Percentiles rank a stretch among this genome's conserved stretches.
Conservation (phyloP, 140 eudicot genomes). For the Ambrosia hybrid region DNA sequence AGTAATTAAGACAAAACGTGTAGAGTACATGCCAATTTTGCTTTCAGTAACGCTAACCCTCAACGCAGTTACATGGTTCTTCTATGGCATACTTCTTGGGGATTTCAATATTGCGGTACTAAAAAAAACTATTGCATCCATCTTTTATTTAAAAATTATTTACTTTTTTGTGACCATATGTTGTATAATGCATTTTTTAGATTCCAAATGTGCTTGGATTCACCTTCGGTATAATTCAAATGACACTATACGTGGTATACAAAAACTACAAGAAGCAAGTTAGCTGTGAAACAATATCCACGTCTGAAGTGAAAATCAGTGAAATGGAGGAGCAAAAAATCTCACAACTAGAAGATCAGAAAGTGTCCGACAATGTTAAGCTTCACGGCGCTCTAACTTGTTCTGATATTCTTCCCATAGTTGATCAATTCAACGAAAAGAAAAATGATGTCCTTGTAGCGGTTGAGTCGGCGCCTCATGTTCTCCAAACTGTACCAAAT, state of each 20-base stretch:
- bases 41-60: constrained; percentile 39
- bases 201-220: constrained; percentile 47
- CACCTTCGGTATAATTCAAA: constrained; percentile 15
- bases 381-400: constrained; percentile 28
- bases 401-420: constrained; percentile 31
- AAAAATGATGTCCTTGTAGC: background rate
- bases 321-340: constrained; percentile 26
- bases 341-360: constrained; percentile 8
- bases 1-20: constrained; percentile 70
- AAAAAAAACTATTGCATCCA: background rate
- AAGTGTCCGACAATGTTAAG: constrained; percentile 15
- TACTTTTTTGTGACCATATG: background rate
- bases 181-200: constrained; percentile 22
- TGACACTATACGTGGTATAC: constrained; percentile 31
- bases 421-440: background rate
- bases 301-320: background rate
- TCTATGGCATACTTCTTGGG: constrained; percentile 63
- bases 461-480: constrained; percentile 1
- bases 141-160: background rate
- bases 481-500: constrained; percentile 19
- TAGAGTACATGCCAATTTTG: constrained; percentile 18
- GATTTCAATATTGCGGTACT: constrained; percentile 23
- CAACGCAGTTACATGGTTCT: constrained; percentile 82
- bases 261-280: constrained; percentile 22
- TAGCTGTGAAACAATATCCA: constrained; percentile 7